Conservation (phyloP, 73 alveolate genomes). For the Symbiodinium natans region DNA sequence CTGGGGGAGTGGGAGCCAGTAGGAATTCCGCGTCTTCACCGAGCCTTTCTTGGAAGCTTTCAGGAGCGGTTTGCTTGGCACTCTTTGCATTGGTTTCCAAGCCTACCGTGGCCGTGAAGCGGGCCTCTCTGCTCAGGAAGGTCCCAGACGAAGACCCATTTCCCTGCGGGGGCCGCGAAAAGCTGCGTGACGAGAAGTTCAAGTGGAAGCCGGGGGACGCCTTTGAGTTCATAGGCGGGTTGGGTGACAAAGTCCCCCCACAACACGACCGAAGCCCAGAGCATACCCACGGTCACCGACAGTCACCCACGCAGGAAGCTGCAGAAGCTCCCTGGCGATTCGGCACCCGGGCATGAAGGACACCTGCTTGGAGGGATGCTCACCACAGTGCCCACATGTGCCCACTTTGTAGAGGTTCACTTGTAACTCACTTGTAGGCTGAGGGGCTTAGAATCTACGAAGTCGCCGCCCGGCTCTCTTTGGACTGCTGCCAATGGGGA, state of each 20-base stretch:
- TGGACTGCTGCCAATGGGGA: not conserved
- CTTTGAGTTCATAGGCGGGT: constrained; percentile 58
- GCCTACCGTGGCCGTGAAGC: too few relatives aligned
- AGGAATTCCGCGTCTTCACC: too few relatives aligned
- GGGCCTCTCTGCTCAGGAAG: constrained; percentile 5
- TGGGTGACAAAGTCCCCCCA: not conserved
- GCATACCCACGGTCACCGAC: too few relatives aligned
- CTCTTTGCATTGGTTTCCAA: too few relatives aligned
- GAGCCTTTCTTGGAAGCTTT: too few relatives aligned
- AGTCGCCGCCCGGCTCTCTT: too few relatives aligned
- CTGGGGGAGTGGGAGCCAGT: too few relatives aligned
- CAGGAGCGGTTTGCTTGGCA: too few relatives aligned
- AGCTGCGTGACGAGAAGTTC: constrained; percentile 71
- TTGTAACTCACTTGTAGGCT: not conserved
- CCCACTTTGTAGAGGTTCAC: too few relatives aligned
- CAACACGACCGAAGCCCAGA: too few relatives aligned
- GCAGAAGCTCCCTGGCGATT: constrained; percentile 75
- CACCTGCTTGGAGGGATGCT: too few relatives aligned
- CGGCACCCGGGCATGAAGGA: constrained; percentile 74
- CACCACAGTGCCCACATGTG: too few relatives aligned
- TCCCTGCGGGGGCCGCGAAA: constrained; percentile 79
- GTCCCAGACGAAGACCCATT: constrained; percentile 88
- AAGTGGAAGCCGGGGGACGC: constrained; percentile 91
- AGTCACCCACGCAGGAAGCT: constrained; percentile 81
- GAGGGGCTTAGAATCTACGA: not conserved